phyloP scores from a whole-genome alignment of 2,329 filamentous ascomycete genomes.

The Ophiostoma populinum region DNA sequence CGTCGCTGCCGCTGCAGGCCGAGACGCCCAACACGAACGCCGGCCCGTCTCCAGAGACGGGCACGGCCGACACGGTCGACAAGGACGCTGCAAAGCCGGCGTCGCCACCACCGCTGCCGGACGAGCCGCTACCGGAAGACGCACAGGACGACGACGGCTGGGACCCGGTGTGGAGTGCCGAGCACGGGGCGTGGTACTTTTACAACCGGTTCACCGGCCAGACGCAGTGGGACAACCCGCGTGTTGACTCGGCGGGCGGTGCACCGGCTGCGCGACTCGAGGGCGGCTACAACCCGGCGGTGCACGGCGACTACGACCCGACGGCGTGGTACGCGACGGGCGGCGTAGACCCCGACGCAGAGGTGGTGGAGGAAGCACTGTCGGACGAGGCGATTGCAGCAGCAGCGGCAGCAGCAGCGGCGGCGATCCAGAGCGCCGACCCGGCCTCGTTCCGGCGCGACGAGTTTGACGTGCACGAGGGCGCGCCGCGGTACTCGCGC shows the following conservation, averaged over 20 bases:
- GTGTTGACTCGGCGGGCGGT: conserved; percentile 35
- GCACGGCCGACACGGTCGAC: no score
- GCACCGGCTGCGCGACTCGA: conserved; percentile 9
- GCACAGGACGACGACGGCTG: conserved; percentile 51
- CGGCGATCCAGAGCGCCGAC: conserved; percentile 79
- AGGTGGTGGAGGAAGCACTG: conserved; percentile 14
- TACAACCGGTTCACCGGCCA: conserved; percentile 60
- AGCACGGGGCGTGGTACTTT: conserved; percentile 58
- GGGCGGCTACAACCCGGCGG: conserved; percentile 84
- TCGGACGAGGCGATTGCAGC: conserved; percentile 12
- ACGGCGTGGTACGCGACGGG: conserved; percentile 78
- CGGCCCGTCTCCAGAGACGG: no score
- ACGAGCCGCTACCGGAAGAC: conserved; percentile 20
- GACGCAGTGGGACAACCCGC: conserved; percentile 74
- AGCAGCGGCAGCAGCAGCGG: conserved; percentile 18
- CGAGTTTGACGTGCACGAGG: conserved; percentile 32
- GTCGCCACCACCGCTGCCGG: conserved; percentile 21
- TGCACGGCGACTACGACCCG: conserved; percentile 92
- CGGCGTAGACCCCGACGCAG: conserved; percentile 11
- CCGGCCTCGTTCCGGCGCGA: conserved; percentile 63
- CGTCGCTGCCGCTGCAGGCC: no score
- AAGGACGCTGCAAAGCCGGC: no score
- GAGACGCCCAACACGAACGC: no score
- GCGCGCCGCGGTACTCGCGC: conserved; percentile 52
- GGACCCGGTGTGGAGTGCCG: conserved; percentile 60